These are phyloP conservation scores for Uronychia setigera DNA, from an alignment of 73 alveolate species.

Conservation along the genomic window DNA sequence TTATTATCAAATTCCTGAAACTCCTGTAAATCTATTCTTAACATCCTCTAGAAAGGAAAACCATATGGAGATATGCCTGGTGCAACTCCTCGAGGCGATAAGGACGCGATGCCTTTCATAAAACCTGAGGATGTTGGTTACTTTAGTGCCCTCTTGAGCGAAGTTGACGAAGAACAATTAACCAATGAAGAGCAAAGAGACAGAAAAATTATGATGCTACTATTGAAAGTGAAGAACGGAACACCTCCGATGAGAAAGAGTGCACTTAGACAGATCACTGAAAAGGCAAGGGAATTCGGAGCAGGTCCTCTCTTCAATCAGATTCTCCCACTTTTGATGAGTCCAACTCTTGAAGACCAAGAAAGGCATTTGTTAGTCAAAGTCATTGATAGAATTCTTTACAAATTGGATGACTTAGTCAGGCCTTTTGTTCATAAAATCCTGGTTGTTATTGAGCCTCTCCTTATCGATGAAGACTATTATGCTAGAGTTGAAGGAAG, in stretches of 20 bases:
- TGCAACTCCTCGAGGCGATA: constrained; percentile 39
- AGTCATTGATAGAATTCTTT: constrained; percentile 95
- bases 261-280: constrained; percentile 93
- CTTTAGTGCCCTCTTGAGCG: constrained; percentile 81
- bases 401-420: constrained; percentile 94
- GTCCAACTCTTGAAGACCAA: constrained; percentile 96
- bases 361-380: constrained; percentile 97
- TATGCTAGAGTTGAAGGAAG: constrained; percentile 99
- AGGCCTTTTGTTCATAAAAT: constrained; percentile 99
- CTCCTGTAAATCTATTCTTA: too few species aligned
- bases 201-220: constrained; percentile 87
- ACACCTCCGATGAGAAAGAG: constrained; percentile 96
- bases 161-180: constrained; percentile 89
- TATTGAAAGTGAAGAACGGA: constrained; percentile 97
- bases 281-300: constrained; percentile 95
- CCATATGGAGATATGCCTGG: too few species aligned
- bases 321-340: constrained; percentile 97
- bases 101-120: constrained; percentile 70
- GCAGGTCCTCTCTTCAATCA: constrained; percentile 95
- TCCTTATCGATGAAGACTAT: constrained; percentile 98
- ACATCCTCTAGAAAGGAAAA: too few species aligned
- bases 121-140: constrained; percentile 91
- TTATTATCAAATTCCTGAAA: too few species aligned
- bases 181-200: constrained; percentile 93
- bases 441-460: constrained; percentile 98